Conservation (phyloP, 306 rosid species). For the Casuarina equisetifolia region DNA sequence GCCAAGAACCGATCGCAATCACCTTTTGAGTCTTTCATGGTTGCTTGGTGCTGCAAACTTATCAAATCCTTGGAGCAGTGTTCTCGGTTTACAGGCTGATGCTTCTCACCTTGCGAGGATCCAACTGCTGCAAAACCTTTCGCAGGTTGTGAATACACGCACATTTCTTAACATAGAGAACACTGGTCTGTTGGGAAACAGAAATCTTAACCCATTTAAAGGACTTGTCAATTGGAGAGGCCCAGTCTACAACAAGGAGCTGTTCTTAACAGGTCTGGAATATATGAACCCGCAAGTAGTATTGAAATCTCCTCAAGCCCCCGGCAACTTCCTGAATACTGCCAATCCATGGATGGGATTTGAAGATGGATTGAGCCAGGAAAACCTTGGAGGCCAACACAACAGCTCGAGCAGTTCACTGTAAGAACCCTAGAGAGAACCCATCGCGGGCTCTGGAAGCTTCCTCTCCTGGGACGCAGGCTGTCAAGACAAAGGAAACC, state of each 20-base stretch:
- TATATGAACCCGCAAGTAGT: constrained; percentile 27
- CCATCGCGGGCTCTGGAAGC: constrained; percentile 52
- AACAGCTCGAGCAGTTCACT: constrained; percentile 22
- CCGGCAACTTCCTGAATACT: constrained; percentile 18
- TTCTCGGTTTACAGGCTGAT: constrained; percentile 50
- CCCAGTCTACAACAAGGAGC: constrained; percentile 30
- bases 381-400: constrained; percentile 22
- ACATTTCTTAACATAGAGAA: constrained; percentile 36
- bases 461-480: constrained; percentile 27
- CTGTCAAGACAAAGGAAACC: constrained; percentile 38
- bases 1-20: constrained; percentile 75
- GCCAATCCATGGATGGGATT: constrained; percentile 34
- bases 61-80: constrained; percentile 42
- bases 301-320: constrained; percentile 21
- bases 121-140: constrained; percentile 56
- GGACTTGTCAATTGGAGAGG: constrained; percentile 17
- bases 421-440: constrained; percentile 32
- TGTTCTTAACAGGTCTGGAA: constrained; percentile 26
- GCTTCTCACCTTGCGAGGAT: constrained; percentile 61
- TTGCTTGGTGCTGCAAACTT: constrained; percentile 45
- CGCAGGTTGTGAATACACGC: constrained; percentile 48
- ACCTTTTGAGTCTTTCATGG: constrained; percentile 50
- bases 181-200: constrained; percentile 34
- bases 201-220: constrained; percentile 38
- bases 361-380: constrained; percentile 31